These are phyloP conservation scores for Colletotrichum tanaceti DNA, from an alignment of 2,329 filamentous ascomycete species.

Conservation along the genomic window DNA sequence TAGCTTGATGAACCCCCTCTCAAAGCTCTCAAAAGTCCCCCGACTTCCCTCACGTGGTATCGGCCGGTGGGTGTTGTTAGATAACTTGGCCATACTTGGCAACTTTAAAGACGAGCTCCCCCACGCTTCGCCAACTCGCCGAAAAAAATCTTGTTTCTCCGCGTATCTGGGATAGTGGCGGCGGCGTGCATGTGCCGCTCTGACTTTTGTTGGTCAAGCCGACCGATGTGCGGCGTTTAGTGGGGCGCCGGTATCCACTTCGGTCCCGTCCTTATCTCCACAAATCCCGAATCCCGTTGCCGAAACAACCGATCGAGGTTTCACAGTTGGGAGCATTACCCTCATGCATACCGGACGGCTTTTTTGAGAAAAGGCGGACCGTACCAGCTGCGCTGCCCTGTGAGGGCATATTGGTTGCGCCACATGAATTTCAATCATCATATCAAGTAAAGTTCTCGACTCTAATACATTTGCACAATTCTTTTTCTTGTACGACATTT, in stretches of 20 bases:
- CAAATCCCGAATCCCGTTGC: not conserved
- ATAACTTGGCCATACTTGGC: conserved; percentile 8
- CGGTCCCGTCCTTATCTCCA: not conserved
- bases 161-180: not conserved
- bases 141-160: conserved; percentile 23
- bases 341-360: no score
- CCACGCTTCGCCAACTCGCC: not conserved
- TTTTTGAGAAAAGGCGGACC: no score
- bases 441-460: no score
- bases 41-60: not conserved
- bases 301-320: no score
- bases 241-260: not conserved
- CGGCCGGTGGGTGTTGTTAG: not conserved
- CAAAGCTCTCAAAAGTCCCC: not conserved
- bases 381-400: no score
- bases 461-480: no score
- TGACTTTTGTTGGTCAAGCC: not conserved
- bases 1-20: conserved; percentile 6
- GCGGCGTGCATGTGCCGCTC: not conserved
- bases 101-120: conserved; percentile 12
- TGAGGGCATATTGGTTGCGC: not conserved
- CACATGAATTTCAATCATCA: not conserved
- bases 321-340: no score
- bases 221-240: not conserved
- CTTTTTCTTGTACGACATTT: no score